Base-by-base conservation (phyloP, 345 rosid genomes). In the Eucalyptus erythrocorys region DNA sequence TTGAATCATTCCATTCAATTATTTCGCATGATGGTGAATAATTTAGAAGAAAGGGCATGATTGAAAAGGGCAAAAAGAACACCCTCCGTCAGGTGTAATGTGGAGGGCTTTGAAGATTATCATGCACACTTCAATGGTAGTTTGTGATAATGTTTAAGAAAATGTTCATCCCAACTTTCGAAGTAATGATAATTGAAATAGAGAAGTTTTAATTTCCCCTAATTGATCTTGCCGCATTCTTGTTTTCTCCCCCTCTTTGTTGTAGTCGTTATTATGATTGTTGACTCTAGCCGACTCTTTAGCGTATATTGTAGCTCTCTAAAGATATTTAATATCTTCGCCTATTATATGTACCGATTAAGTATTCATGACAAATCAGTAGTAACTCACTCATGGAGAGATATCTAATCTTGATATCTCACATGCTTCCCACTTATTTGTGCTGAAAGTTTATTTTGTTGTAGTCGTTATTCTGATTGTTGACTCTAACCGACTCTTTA, bases 201-300 rank as follows among this genome's bases (percentile, higher is more conserved):
- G 13, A 37, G 19, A 37, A 21, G 26, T 68, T 21, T 21, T 10
- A 19, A 76, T 76, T 21, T 37, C 82, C 14, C 24, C 5, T 21
- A 3, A 37, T 21, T 10, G 82, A 76, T 76, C 47, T 76, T 76
- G 82, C 30, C 8, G 4, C 82, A 10, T 76, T n/a, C 40, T n/a
- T n/a, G 37, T 64, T 64, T n/a, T 64, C 10, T n/a, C 19, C 76
- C 32, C 17, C 57, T 51, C 1, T 51, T 30, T 34, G 6, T 71
- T 10, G 40, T 4, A 0, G 0, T 17, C 26, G 10, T 68, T 68
- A 17, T 34, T 71, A 0, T 9, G 5, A 37, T 37, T 19, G 45
- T 27, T 37, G 2, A 21, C 82, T 71, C 3, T 37, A 37, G 40
- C 3, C 6, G 13, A 37, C 45, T 37, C 14, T 71, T 71, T 21